phyloP scores from a whole-genome alignment of 306 rosid genomes.

The Lathyrus sativus region DNA sequence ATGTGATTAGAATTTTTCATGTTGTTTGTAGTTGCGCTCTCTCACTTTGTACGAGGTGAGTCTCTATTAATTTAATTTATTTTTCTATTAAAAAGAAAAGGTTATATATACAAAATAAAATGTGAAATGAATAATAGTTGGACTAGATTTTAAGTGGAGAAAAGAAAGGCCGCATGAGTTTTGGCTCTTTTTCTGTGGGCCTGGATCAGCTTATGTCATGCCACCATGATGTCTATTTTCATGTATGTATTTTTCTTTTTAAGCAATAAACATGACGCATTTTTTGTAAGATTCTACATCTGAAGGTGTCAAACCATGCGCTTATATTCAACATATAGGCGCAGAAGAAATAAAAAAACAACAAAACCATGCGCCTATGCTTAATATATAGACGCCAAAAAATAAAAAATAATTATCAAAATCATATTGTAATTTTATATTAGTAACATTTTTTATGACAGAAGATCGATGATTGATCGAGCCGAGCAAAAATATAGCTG shows the following conservation, averaged over 20 bases:
- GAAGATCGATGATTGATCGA: no score
- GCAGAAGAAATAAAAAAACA: neutral
- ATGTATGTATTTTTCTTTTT: conserved; percentile 20
- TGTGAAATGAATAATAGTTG: neutral
- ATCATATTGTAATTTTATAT: no score
- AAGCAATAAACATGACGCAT: conserved; percentile 19
- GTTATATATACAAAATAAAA: neutral
- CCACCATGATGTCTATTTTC: conserved; percentile 6
- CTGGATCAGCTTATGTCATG: neutral
- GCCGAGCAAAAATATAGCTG: no score
- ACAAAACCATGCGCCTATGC: neutral
- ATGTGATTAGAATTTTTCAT: no score
- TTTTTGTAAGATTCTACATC: conserved; percentile 21
- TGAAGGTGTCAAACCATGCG: conserved; percentile 43
- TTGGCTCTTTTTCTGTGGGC: conserved; percentile 17
- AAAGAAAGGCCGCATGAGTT: conserved; percentile 26
- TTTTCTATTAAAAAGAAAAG: neutral
- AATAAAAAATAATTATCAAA: no score
- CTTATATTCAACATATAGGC: conserved; percentile 32
- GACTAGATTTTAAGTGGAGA: neutral
- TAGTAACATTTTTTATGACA: no score
- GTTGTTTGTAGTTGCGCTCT: neutral
- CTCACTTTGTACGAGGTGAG: neutral
- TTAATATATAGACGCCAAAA: no score
- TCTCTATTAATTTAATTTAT: neutral